Evolutionary conservation across 164 flowering plant species (phyloP).

Genomic region (Umbilicus rupestris): DNA sequence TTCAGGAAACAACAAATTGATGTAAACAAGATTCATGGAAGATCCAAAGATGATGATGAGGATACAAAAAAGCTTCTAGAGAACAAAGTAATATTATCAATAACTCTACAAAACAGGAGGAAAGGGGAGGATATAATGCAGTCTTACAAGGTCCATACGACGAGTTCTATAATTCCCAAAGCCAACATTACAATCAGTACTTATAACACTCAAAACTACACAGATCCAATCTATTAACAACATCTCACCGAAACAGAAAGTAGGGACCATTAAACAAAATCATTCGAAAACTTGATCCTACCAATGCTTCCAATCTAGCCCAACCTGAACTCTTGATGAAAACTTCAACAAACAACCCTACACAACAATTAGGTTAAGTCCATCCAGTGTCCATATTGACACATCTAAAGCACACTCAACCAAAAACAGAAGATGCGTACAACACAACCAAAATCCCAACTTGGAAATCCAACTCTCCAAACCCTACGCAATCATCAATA

Average conservation of each 20-base stretch:
- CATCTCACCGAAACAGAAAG: no score
- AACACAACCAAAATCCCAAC: not conserved
- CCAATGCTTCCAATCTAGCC: not conserved
- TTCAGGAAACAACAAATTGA: no score
- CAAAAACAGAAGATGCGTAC: not conserved
- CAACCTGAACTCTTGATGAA: not conserved
- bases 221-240: not conserved
- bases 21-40: no score
- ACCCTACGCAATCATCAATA: not conserved
- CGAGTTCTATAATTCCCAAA: not conserved
- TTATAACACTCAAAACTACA: not conserved
- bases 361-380: not conserved
- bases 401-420: not conserved
- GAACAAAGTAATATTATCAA: no score
- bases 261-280: not conserved
- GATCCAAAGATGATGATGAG: no score
- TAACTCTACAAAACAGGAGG: no score
- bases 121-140: no score
- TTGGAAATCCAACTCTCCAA: constrained; percentile 4
- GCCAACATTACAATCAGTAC: not conserved
- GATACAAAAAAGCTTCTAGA: no score
- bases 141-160: no score
- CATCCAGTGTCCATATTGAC: not conserved
- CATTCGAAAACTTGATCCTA: not conserved
- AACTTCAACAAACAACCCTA: not conserved